Conservation (phyloP, 306 rosid genomes). For the Cucurbita ficifolia region DNA sequence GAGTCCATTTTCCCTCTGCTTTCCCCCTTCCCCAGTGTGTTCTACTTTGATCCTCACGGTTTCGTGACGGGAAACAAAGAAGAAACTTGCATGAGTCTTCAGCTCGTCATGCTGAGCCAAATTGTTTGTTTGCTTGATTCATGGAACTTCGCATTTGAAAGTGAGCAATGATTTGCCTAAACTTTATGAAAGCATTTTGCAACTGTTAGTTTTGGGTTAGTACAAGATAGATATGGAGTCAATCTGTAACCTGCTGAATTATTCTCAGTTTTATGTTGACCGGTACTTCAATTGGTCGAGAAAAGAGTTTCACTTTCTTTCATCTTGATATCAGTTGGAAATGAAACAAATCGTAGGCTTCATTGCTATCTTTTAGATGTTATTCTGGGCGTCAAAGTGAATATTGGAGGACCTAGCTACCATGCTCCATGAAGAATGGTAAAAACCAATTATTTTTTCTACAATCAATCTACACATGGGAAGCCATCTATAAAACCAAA, state of each 20-base stretch:
- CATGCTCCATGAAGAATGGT: neutral
- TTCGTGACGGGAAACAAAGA: neutral
- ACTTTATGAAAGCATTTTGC: neutral
- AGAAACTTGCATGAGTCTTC: neutral
- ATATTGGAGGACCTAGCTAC: neutral
- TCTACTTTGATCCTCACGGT: neutral
- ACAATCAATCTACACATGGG: neutral
- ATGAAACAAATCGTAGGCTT: neutral
- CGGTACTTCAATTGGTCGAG: neutral
- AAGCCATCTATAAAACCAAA: neutral
- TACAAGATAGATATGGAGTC: neutral
- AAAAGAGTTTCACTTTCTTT: neutral
- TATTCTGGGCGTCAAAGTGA: neutral
- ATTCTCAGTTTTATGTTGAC: neutral
- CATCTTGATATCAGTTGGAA: neutral
- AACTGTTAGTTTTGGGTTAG: neutral
- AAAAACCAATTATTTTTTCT: neutral
- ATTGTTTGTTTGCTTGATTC: neutral
- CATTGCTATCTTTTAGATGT: neutral
- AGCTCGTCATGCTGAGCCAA: neutral
- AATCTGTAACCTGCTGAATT: neutral
- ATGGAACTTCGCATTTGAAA: neutral
- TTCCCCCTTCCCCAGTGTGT: neutral
- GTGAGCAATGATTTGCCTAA: neutral
- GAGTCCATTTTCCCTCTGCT: neutral